These are phyloP conservation scores for Pythium folliculosum DNA, from an alignment of 352 stramenopile genomes.

Conservation along the genomic window DNA sequence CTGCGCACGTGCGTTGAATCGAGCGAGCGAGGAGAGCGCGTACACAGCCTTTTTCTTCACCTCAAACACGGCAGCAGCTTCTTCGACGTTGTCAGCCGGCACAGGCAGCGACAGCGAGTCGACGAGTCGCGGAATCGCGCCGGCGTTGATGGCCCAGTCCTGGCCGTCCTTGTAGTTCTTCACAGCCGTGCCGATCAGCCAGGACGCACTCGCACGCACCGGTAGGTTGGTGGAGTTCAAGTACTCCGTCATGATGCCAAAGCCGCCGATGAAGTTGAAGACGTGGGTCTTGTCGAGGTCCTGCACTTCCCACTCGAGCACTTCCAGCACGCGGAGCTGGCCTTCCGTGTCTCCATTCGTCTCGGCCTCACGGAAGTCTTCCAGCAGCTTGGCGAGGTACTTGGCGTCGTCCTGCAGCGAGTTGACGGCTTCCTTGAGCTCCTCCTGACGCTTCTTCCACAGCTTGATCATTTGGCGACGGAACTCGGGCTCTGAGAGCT, in stretches of 20 bases:
- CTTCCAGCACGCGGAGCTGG: constrained; percentile 60
- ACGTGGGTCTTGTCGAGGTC: constrained; percentile 87
- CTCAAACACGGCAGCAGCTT: constrained; percentile 42
- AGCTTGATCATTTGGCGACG: constrained; percentile 70
- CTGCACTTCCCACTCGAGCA: constrained; percentile 87
- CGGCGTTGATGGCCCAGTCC: constrained; percentile 77
- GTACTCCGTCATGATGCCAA: constrained; percentile 66
- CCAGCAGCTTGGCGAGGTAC: constrained; percentile 71
- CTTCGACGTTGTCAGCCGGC: neutral
- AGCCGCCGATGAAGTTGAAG: constrained; percentile 87
- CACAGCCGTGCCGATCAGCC: constrained; percentile 72
- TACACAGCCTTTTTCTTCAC: constrained; percentile 87
- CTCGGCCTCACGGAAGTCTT: constrained; percentile 68
- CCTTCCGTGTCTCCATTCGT: constrained; percentile 43
- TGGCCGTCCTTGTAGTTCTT: constrained; percentile 88
- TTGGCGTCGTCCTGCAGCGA: constrained; percentile 83
- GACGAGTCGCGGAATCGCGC: constrained; percentile 68
- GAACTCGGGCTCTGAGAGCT: constrained; percentile 71
- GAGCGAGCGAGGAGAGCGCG: constrained; percentile 70
- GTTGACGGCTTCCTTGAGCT: constrained; percentile 77
- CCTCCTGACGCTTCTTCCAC: constrained; percentile 81
- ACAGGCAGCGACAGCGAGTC: constrained; percentile 51
- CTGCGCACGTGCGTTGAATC: constrained; percentile 67
- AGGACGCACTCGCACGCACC: constrained; percentile 60
- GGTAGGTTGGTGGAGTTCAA: constrained; percentile 71